Base-by-base conservation (phyloP, 768 basidiomycete genomes). In the Gymnopilus junonius region DNA sequence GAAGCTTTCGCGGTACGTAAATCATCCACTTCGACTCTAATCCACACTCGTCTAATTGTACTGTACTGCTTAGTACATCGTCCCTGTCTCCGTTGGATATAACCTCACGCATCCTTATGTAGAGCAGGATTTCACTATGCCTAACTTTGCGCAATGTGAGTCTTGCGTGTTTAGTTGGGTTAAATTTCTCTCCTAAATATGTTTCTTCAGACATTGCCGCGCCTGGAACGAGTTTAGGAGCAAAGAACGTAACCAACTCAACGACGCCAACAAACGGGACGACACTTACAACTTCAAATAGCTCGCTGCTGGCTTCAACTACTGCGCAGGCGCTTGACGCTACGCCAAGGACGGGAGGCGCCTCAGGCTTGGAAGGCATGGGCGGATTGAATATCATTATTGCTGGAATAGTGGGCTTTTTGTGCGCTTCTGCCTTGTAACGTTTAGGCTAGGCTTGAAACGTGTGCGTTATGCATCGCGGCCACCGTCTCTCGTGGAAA, bases 101-200 rank as follows among this genome's bases (percentile, higher is more conserved):
- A 88, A 88, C 69, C 75, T 76, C 45, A 80, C 82, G 1, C 77
- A 81, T 2, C 85, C 85, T 8, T 88, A 88, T 63, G 75, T 79
- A 10, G 87, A 87, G 70, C 69, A 73, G 8, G 79, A 78, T 63
- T 77, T 78, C 54, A 68, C 78, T 0, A 65, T 79, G 59, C 82
- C 81, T 11, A 69, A 76, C 3, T 87, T 87, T 66, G 70, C 75
- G 1, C 75, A 85, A 67, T 85, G 86, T 86, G 31, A 42, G 81
- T 73, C 35, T 25, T 11, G 23, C 27, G 23, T 34, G 35, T 48
- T 23, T 20, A 15, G 14, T 25, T 31, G 21, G 4, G 20, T 46
- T 31, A 39, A n/a, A 21, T 23, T 6, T 53, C 34, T 34, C 17
- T 31, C 10, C 35, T 37, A 14, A 21, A 12, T 29, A 2, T 57